These are phyloP conservation scores for Ustilago xerochloae DNA, from an alignment of 1,284 basidiomycete species.

Conservation along the genomic window DNA sequence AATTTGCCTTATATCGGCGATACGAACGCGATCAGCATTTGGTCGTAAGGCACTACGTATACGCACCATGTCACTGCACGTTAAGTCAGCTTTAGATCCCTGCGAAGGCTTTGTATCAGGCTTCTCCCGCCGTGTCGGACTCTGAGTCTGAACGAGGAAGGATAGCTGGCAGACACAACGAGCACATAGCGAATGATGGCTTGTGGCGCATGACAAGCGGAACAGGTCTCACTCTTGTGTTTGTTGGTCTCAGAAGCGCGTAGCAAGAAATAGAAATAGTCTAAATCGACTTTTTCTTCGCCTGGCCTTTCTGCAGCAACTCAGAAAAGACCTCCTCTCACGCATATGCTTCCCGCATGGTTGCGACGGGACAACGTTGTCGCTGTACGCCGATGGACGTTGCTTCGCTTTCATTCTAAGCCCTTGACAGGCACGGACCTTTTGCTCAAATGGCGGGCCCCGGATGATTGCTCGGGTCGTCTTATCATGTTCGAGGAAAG, in stretches of 20 bases:
- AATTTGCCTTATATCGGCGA: neutral
- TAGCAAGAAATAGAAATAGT: neutral
- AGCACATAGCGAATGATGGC: too few relatives aligned
- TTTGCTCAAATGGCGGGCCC: too few relatives aligned
- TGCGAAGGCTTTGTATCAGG: too few relatives aligned
- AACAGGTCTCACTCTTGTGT: slow-evolving; percentile 1
- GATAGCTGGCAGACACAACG: too few relatives aligned
- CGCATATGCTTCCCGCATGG: neutral
- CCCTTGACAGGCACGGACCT: neutral
- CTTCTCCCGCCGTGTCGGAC: too few relatives aligned
- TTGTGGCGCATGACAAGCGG: neutral
- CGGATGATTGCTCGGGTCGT: neutral
- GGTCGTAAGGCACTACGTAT: too few relatives aligned
- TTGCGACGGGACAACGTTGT: neutral
- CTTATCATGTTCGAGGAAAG: neutral
- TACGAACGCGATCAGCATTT: neutral
- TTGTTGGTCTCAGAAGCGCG: slow-evolving; percentile 8
- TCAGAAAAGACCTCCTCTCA: too few relatives aligned
- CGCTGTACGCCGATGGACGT: neutral
- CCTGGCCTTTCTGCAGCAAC: neutral
- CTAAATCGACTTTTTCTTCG: neutral
- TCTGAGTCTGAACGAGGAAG: too few relatives aligned
- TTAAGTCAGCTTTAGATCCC: too few relatives aligned
- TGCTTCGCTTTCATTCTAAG: neutral
- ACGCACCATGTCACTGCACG: too few relatives aligned